Evolutionary conservation across 257 asterid genomes (phyloP).

Genomic region (Capsicum rhomboideum): DNA sequence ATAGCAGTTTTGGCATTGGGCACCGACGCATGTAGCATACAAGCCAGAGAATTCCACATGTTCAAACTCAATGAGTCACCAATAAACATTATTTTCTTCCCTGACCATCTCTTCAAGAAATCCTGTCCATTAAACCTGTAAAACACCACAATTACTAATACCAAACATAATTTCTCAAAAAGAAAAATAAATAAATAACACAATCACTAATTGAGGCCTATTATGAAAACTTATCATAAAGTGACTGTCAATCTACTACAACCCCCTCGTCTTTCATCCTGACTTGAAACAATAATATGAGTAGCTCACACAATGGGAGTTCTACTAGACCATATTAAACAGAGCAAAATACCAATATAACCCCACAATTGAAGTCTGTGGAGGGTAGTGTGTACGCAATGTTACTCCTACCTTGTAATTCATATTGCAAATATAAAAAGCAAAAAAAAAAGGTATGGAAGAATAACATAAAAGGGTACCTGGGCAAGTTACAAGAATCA

Average conservation of each 20-base stretch:
- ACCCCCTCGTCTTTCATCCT: too few relatives aligned
- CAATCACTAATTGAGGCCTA: neutral
- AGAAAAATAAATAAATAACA: neutral
- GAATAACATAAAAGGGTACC: slow-evolving; percentile 16
- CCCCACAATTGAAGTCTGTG: neutral
- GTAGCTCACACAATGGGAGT: neutral
- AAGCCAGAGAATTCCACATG: slow-evolving; percentile 63
- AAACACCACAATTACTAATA: neutral
- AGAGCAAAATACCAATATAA: neutral
- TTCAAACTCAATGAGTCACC: slow-evolving; percentile 83
- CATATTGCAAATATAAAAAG: neutral
- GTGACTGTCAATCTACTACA: neutral
- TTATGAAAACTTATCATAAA: neutral
- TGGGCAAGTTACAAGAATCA: slow-evolving; percentile 46
- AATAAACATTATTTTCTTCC: slow-evolving; percentile 75
- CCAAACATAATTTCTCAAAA: neutral
- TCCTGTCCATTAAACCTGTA: slow-evolving; percentile 59
- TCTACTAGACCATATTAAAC: neutral
- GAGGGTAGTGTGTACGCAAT: neutral
- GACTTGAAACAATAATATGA: too few relatives aligned
- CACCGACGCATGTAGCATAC: slow-evolving; percentile 62
- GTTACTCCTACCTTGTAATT: neutral
- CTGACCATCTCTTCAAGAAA: slow-evolving; percentile 52
- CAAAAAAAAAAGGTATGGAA: neutral
- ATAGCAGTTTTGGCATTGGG: slow-evolving; percentile 31